Evolutionary conservation across 1,284 basidiomycete genomes (phyloP), one percentile per base, ranked within the genome.

Genomic region (Rugosomyces carneus): DNA sequence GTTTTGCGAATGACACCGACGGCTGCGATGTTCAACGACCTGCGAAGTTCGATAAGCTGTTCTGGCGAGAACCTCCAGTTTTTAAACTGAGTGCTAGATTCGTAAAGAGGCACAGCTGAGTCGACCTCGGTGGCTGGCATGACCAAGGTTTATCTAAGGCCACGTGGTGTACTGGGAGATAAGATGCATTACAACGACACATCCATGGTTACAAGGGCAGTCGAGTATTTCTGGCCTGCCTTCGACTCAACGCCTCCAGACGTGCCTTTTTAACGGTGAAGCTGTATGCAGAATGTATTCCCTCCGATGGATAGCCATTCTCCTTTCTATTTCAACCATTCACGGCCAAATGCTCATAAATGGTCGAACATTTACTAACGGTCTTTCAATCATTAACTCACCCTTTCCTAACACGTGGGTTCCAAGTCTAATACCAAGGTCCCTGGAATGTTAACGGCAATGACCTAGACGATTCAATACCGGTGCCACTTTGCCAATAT

Each of bases 1-100:
- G 88, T 84, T 31, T 73, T 70, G 42, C 76, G 77, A 55, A 94
- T 91, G 2, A 79, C 80, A 41, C 77, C 70, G 21, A 93, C 84
- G 3, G 90, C 88, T 32, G 76, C 80, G 37, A 70, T 66, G 57
- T 93, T 96, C 50, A 94, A 65, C 24, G 78, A 72, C 15, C 64
- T 55, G 13, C 93, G 79, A 39, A 81, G 74, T 7, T 70, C 57
- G 2, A 59, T 67, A 2, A 97, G 75, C 47, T 78, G 70, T 41
- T 80, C 74, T 18, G 70, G 66, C 0, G 92, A 93, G 66, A 83
- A 94, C 39, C 92, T 72, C 93, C 93, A 97, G 62, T 93, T 83
- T 51, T 71, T 76, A 66, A 75, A 94, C 62, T 96, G 93, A 0
- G 90, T 91, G 52, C 89, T 89, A 45, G 78, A 81, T 60, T 93